These are phyloP conservation scores for Cinchona pubescens DNA, from an alignment of 257 asterid species.

Conservation along the genomic window DNA sequence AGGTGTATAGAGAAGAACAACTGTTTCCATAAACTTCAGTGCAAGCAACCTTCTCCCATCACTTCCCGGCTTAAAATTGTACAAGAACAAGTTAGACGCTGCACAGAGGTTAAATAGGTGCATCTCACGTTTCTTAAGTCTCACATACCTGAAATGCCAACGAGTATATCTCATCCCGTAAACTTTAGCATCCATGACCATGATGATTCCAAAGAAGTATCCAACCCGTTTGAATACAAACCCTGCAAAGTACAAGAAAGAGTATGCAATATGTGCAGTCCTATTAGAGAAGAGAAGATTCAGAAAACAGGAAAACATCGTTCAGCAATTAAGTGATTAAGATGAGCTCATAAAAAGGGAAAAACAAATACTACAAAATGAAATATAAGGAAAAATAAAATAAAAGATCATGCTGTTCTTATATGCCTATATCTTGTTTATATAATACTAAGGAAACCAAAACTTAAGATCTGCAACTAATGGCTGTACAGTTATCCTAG, in stretches of 20 bases:
- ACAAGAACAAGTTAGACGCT: slow-evolving; percentile 30
- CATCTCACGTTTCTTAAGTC: slow-evolving; percentile 12
- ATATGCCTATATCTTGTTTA: not conserved
- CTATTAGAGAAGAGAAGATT: not conserved
- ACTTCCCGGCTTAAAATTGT: slow-evolving; percentile 57
- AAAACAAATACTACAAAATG: not conserved
- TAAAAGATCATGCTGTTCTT: not conserved
- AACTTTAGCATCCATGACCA: slow-evolving; percentile 72
- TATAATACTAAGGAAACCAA: not conserved
- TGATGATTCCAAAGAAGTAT: slow-evolving; percentile 58
- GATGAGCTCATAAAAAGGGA: not conserved
- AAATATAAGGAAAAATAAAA: not conserved
- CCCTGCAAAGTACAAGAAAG: slow-evolving; percentile 50
- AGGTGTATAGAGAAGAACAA: slow-evolving; percentile 83
- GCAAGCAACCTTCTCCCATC: slow-evolving; percentile 94
- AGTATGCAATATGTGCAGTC: slow-evolving; percentile 9
- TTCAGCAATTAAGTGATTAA: not conserved
- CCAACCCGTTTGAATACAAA: slow-evolving; percentile 60
- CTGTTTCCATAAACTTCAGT: slow-evolving; percentile 82
- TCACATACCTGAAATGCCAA: slow-evolving; percentile 79
- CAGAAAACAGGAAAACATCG: not conserved
- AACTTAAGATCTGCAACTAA: not conserved
- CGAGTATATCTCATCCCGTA: slow-evolving; percentile 77
- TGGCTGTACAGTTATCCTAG: not conserved
- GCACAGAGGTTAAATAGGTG: slow-evolving; percentile 12